Base-by-base conservation (phyloP, 2,329 filamentous ascomycete species). In the Coleophoma crateriformis region DNA sequence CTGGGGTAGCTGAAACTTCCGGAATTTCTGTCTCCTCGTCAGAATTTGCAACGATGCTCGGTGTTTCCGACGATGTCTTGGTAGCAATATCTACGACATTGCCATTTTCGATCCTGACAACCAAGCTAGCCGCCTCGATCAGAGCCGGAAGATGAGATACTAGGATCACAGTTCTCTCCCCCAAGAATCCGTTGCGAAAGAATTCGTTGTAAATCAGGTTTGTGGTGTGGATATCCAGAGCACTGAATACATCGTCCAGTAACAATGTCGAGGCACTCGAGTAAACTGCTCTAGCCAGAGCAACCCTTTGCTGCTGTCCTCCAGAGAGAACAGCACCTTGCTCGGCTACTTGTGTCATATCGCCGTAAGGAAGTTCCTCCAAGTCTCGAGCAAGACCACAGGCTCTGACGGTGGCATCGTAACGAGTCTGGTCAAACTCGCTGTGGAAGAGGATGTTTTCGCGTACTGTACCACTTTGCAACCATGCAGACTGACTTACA, bases 401-500 rank as follows among this genome's bases (percentile, higher is more conserved):
- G 15, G 58, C 59, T 11, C 52, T 42, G 20, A 63, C 45, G 19
- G 61, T 55, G 27, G 49, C 20, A 2, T 46, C 14, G 52, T 61
- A 61, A 46, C 60, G 61, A 10, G 50, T 49, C 14, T 56, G 53
- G 34, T 67, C 61, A 32, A 49, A 56, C 3, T 39, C 40, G 1
- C 54, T 52, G 17, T 50, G 51, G 0, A 66, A 69, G 0, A 68
- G 50, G 5, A 75, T 70, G 32, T 69, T 70, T 0, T 68, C 55
- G 5, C 61, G 58, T 19, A 74, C 57, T 0, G 66, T 66, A 2
- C 57, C 62, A 47, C 74, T 74, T 3, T 63, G 61, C 2, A 74
- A 62, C 70, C 71, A 75, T 0, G 71, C 66, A 1, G 58, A 59
- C 50, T 75, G 72, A 43, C 68, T 65, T 46, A 70, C 73, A 51